These are phyloP conservation scores for Ophiostoma triangulosporum DNA, from an alignment of 2,329 filamentous ascomycete genomes.

Conservation along the genomic window DNA sequence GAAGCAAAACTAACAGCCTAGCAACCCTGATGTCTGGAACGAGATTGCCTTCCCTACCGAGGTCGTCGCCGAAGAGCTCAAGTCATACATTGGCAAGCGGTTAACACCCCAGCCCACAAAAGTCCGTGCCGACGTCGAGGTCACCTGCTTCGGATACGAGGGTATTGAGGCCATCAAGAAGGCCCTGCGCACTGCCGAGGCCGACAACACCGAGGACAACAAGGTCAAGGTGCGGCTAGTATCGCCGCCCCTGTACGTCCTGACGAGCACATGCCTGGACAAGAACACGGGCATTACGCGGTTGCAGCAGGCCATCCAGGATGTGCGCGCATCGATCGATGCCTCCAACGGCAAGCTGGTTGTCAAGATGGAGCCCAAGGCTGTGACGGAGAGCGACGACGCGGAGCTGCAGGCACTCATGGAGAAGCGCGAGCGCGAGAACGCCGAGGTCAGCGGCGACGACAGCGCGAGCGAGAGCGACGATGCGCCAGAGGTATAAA, in stretches of 20 bases:
- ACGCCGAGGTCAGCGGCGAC: slow-evolving; percentile 93
- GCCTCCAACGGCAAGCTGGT: slow-evolving; percentile 64
- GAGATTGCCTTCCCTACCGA: slow-evolving; percentile 82
- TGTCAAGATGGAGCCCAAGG: slow-evolving; percentile 98
- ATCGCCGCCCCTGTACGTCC: slow-evolving; percentile 91
- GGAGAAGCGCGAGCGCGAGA: slow-evolving; percentile 98
- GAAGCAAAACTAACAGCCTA: slow-evolving; percentile 21
- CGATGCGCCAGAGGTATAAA: slow-evolving; percentile 47
- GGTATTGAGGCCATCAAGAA: slow-evolving; percentile 97
- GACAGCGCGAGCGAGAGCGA: slow-evolving; percentile 94
- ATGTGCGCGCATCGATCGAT: slow-evolving; percentile 71
- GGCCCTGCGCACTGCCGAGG: slow-evolving; percentile 81
- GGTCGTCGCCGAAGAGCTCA: slow-evolving; percentile 74
- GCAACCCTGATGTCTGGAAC: slow-evolving; percentile 91
- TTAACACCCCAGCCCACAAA: slow-evolving; percentile 98
- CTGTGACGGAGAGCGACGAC: slow-evolving; percentile 96
- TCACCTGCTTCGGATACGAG: slow-evolving; percentile 90
- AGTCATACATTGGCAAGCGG: slow-evolving; percentile 92
- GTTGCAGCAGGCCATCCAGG: slow-evolving; percentile 78
- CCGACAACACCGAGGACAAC: slow-evolving; percentile 78
- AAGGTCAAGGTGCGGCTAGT: slow-evolving; percentile 98
- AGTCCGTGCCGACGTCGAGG: slow-evolving; percentile 93
- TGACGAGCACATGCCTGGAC: slow-evolving; percentile 91
- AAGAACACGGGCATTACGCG: slow-evolving; percentile 75
- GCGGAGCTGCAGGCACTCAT: slow-evolving; percentile 93